Evolutionary conservation across 2,329 filamentous ascomycete genomes (phyloP).

Genomic region (Ceratocystis diversiconidia): DNA sequence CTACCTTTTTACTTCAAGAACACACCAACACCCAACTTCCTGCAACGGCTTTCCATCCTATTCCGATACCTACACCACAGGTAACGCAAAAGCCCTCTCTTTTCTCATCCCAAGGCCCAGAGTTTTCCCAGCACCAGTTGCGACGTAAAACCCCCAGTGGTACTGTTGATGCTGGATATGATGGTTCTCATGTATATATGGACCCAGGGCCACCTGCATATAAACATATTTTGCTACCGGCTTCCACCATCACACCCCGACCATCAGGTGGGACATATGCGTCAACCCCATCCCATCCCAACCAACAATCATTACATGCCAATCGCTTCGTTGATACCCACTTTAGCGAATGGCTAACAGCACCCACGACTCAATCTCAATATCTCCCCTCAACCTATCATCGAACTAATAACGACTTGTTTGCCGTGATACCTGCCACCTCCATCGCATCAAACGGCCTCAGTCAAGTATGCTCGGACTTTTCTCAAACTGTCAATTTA

Average conservation of each 20-base stretch:
- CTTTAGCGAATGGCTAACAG: background rate
- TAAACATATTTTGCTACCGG: constrained; percentile 71
- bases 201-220: constrained; percentile 58
- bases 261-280: background rate
- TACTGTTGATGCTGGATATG: constrained; percentile 83
- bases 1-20: background rate
- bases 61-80: background rate
- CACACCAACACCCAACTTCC: background rate
- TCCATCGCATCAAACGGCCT: background rate
- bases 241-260: constrained; percentile 21
- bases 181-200: constrained; percentile 64
- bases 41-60: background rate
- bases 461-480: background rate
- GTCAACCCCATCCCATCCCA: background rate
- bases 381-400: background rate
- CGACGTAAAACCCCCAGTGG: constrained; percentile 87
- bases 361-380: background rate
- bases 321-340: background rate
- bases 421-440: background rate
- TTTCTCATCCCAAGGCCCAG: background rate
- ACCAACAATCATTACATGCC: background rate
- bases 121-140: constrained; percentile 41
- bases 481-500: constrained; percentile 3
- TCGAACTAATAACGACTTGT: background rate
- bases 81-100: background rate